Percentiles rank a stretch among this genome's conserved stretches.
Evolutionary conservation across 306 rosid genomes (phyloP).

Genomic region (Lablab purpureus): DNA sequence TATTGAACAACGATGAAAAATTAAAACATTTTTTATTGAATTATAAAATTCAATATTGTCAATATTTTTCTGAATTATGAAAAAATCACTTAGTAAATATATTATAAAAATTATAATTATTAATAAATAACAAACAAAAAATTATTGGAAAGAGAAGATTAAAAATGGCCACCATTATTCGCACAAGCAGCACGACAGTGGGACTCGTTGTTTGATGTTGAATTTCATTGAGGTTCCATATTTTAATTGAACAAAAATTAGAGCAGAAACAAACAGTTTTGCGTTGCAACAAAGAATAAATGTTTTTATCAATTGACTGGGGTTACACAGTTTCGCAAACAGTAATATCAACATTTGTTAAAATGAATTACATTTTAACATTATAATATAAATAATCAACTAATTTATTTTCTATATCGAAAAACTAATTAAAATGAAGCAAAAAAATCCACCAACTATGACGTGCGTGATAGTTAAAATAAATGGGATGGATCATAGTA

Average conservation of each 20-base stretch:
- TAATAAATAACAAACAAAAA: too few relatives aligned
- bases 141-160: too few relatives aligned
- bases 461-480: not conserved
- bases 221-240: not conserved
- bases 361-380: not conserved
- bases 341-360: not conserved
- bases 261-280: not conserved
- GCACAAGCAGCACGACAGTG: too few relatives aligned
- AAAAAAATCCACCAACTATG: not conserved
- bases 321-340: not conserved
- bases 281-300: not conserved
- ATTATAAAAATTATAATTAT: too few relatives aligned
- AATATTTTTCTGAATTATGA: too few relatives aligned
- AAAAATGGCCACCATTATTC: too few relatives aligned
- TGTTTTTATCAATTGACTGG: not conserved
- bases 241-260: not conserved
- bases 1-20: too few relatives aligned
- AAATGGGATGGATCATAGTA: not conserved
- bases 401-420: not conserved
- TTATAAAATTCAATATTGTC: too few relatives aligned
- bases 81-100: too few relatives aligned
- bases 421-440: too few relatives aligned
- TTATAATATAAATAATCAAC: not conserved
- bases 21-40: too few relatives aligned
- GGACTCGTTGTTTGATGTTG: not conserved